A percentile compares a stretch with the other conserved stretches of the same genome.
Evolutionary conservation across 768 basidiomycete genomes (phyloP).

Genomic region (Mycena kentingensis): DNA sequence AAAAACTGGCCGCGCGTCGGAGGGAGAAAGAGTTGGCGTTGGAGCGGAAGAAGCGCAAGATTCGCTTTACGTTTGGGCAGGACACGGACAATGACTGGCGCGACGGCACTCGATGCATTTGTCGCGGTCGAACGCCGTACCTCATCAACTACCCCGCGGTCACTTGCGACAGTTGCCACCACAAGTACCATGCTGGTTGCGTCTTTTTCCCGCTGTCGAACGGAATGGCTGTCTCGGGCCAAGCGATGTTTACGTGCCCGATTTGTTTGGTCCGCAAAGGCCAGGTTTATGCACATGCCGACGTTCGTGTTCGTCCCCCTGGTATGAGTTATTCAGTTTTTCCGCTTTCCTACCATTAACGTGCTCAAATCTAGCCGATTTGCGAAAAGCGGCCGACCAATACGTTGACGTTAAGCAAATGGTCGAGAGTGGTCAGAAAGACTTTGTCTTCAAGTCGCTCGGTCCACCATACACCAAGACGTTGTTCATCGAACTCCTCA

Average conservation of each 20-base stretch:
- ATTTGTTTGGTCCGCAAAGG: slow-evolving; percentile 79
- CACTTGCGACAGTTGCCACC: slow-evolving; percentile 66
- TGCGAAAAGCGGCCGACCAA: slow-evolving; percentile 51
- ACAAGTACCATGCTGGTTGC: slow-evolving; percentile 71
- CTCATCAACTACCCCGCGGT: slow-evolving; percentile 63
- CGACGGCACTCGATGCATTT: slow-evolving; percentile 81
- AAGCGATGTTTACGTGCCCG: slow-evolving; percentile 64
- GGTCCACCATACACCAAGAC: slow-evolving; percentile 65
- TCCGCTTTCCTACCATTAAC: neutral
- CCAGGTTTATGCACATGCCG: slow-evolving; percentile 68
- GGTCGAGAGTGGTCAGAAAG: slow-evolving; percentile 72
- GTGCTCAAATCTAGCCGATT: slow-evolving; percentile 32
- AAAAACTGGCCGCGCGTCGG: slow-evolving; percentile 17
- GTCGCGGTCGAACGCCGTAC: slow-evolving; percentile 67
- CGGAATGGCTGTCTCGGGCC: slow-evolving; percentile 39
- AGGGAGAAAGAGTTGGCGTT: slow-evolving; percentile 13
- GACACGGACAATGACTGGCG: slow-evolving; percentile 73
- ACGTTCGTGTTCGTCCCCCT: slow-evolving; percentile 69
- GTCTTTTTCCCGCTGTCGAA: slow-evolving; percentile 71
- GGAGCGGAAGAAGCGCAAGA: slow-evolving; percentile 55
- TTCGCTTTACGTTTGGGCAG: slow-evolving; percentile 72
- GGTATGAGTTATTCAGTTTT: slow-evolving; percentile 42
- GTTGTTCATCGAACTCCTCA: slow-evolving; percentile 72
- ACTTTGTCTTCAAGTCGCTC: slow-evolving; percentile 69
- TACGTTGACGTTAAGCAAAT: slow-evolving; percentile 76